Evolutionary conservation across 306 rosid species (phyloP).

Genomic region (Benincasa hispida): DNA sequence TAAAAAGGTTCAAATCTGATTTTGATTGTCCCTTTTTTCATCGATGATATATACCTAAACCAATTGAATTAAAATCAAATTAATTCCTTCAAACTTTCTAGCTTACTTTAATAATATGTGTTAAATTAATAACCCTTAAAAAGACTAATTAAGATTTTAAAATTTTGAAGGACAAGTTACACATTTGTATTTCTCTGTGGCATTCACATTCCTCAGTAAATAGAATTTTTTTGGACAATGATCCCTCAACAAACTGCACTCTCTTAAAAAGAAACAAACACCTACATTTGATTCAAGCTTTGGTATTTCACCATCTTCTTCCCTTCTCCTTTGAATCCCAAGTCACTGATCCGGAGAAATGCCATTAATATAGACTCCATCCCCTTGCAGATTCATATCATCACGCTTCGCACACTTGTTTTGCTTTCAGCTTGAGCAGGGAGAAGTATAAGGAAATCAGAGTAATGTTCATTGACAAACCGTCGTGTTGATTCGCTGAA

Average conservation of each 20-base stretch:
- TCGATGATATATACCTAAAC: no score
- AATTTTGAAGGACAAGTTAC: not conserved
- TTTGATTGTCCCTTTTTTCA: no score
- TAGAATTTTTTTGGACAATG: not conserved
- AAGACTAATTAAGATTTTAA: not conserved
- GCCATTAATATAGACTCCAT: not conserved
- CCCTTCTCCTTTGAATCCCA: not conserved
- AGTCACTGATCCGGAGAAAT: not conserved
- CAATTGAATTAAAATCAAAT: no score
- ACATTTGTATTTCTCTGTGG: not conserved
- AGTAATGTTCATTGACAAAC: not conserved
- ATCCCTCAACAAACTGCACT: not conserved
- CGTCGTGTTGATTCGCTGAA: not conserved
- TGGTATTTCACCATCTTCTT: not conserved
- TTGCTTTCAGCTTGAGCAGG: not conserved
- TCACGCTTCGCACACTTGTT: not conserved
- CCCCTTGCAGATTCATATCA: not conserved
- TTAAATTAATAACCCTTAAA: not conserved
- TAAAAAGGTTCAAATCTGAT: no score
- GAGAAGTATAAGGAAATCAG: not conserved
- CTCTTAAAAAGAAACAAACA: not conserved
- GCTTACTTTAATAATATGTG: no score
- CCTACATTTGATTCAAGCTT: not conserved
- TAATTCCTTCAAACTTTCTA: no score
- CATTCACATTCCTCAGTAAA: not conserved